These are phyloP conservation scores for Rubia yunnanensis DNA, from an alignment of 257 asterid genomes.

Conservation along the genomic window DNA sequence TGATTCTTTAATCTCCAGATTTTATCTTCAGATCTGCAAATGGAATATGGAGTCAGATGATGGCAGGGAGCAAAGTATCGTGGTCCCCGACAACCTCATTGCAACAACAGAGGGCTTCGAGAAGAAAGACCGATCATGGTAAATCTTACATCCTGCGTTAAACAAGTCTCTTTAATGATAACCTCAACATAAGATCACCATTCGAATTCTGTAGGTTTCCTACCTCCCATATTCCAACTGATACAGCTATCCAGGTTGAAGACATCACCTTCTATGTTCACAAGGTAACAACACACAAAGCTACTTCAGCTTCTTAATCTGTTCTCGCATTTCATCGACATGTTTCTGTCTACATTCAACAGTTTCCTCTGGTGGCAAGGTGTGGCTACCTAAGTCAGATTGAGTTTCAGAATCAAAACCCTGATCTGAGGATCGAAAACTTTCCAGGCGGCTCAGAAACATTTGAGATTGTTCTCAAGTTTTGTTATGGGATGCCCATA, in stretches of 20 bases:
- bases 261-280: constrained; percentile 69
- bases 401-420: constrained; percentile 27
- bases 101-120: constrained; percentile 41
- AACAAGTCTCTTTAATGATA: background rate
- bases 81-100: constrained; percentile 27
- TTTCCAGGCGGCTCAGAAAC: constrained; percentile 78
- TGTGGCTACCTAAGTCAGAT: constrained; percentile 48
- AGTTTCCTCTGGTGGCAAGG: constrained; percentile 60
- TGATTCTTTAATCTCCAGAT: constrained; percentile 5
- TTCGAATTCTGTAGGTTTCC: constrained; percentile 44
- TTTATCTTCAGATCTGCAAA: constrained; percentile 14
- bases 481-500: constrained; percentile 59
- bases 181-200: background rate
- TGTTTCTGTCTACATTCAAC: constrained; percentile 22
- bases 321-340: too few species aligned
- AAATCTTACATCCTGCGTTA: background rate
- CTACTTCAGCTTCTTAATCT: background rate
- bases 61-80: constrained; percentile 16
- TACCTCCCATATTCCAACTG: constrained; percentile 62
- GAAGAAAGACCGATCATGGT: constrained; percentile 74
- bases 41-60: constrained; percentile 26
- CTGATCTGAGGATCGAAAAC: constrained; percentile 48
- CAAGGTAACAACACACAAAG: constrained; percentile 42
- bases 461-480: constrained; percentile 48
- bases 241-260: constrained; percentile 62